phyloP scores from a whole-genome alignment of 1,284 basidiomycete species.

The Rhodotorula sp. region DNA sequence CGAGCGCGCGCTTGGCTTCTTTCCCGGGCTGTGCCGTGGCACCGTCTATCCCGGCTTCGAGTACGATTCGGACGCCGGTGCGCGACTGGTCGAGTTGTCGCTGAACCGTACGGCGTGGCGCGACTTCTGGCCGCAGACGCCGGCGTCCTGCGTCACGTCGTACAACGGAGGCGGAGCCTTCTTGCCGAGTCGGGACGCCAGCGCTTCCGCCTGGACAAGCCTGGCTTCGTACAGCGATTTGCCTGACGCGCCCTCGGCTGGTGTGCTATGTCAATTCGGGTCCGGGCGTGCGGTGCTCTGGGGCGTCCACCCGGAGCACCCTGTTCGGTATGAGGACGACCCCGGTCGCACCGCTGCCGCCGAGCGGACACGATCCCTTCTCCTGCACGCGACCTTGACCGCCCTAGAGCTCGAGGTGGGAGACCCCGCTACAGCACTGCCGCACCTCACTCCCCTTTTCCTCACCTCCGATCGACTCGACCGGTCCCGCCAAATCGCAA shows the following conservation, averaged over 20 bases:
- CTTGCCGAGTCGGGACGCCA: slow-evolving; percentile 11
- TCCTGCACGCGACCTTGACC: slow-evolving; percentile 55
- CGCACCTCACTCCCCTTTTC: slow-evolving; percentile 36
- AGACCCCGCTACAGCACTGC: slow-evolving; percentile 15
- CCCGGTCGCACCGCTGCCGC: slow-evolving; percentile 20
- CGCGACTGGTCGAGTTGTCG: slow-evolving; percentile 49
- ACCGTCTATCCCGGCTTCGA: slow-evolving; percentile 61
- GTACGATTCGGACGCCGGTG: slow-evolving; percentile 55
- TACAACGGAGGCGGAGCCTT: slow-evolving; percentile 61
- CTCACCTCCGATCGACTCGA: slow-evolving; percentile 26
- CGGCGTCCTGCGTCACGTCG: slow-evolving; percentile 50
- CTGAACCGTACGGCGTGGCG: slow-evolving; percentile 44
- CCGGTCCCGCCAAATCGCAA: slow-evolving; percentile 2
- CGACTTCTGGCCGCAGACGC: slow-evolving; percentile 39
- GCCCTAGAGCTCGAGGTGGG: slow-evolving; percentile 55
- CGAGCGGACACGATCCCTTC: slow-evolving; percentile 49
- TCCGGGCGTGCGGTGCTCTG: slow-evolving; percentile 62
- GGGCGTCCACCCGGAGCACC: slow-evolving; percentile 65
- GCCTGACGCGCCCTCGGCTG: slow-evolving; percentile 54
- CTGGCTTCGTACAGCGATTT: slow-evolving; percentile 51
- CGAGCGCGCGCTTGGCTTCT: slow-evolving; percentile 59
- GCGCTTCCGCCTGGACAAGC: slow-evolving; percentile 42
- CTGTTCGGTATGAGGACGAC: slow-evolving; percentile 47
- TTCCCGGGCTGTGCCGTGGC: slow-evolving; percentile 57
- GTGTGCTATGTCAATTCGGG: slow-evolving; percentile 57